Conservation (phyloP, 805 yeast genomes). For the Cyberlindnera amylophila region DNA sequence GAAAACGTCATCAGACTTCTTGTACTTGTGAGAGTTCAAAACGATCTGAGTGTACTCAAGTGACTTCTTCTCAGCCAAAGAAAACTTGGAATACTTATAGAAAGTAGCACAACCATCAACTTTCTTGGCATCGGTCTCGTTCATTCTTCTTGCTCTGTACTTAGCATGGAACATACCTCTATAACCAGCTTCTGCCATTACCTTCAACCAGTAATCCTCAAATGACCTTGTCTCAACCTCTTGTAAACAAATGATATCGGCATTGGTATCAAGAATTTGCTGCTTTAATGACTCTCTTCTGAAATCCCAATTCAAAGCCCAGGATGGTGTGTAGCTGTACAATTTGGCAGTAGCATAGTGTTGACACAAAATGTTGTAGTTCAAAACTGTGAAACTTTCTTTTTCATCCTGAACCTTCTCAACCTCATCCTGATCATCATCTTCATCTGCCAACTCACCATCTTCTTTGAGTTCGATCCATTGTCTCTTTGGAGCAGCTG, state of each 20-base stretch:
- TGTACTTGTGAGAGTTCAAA: slow-evolving; percentile 79
- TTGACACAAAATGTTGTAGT: slow-evolving; percentile 91
- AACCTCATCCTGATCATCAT: slow-evolving; percentile 24
- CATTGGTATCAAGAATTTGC: slow-evolving; percentile 59
- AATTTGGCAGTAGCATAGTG: slow-evolving; percentile 89
- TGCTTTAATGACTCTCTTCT: slow-evolving; percentile 73
- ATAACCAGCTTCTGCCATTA: slow-evolving; percentile 71
- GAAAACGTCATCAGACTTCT: slow-evolving; percentile 90
- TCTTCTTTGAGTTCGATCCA: slow-evolving; percentile 81
- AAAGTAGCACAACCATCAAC: slow-evolving; percentile 99
- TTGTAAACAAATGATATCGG: slow-evolving; percentile 88
- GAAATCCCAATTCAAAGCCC: slow-evolving; percentile 95
- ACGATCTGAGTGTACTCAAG: slow-evolving; percentile 83
- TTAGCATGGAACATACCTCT: slow-evolving; percentile 79
- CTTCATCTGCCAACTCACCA: slow-evolving; percentile 49
- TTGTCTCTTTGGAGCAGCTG: slow-evolving; percentile 68
- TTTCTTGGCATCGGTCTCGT: slow-evolving; percentile 70
- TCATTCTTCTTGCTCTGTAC: slow-evolving; percentile 90
- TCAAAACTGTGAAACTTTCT: slow-evolving; percentile 66
- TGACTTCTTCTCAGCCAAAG: slow-evolving; percentile 62
- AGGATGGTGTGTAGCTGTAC: slow-evolving; percentile 92
- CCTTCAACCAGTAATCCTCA: slow-evolving; percentile 83
- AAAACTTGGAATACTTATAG: slow-evolving; percentile 65
- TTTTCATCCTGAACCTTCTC: slow-evolving; percentile 29
- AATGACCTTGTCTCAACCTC: slow-evolving; percentile 88